A percentile compares a stretch with the other conserved stretches of the same genome.
phyloP scores from a whole-genome alignment of 1,284 basidiomycete genomes.

The Tilletia indica region DNA sequence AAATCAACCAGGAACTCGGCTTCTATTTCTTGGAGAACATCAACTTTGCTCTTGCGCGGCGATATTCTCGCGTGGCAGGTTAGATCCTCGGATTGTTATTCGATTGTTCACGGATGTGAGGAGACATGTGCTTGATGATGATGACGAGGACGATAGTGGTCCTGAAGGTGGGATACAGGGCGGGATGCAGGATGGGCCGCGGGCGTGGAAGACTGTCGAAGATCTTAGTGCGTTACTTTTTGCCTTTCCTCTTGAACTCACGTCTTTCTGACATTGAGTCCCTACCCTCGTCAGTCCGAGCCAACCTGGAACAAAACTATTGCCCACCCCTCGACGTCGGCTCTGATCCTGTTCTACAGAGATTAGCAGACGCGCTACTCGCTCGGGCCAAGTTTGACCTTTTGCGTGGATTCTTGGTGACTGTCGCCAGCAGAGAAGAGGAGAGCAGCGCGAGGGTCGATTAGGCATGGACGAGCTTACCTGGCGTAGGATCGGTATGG shows the following conservation, averaged over 20 bases:
- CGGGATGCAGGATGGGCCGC: neutral
- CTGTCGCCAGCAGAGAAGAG: neutral
- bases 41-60: slow-evolving; percentile 30
- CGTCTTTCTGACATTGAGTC: neutral
- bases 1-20: slow-evolving; percentile 28
- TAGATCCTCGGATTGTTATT: slow-evolving; percentile 35
- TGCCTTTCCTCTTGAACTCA: too few relatives aligned
- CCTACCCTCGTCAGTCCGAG: slow-evolving; percentile 20
- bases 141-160: neutral
- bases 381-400: slow-evolving; percentile 29
- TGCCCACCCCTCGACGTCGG: slow-evolving; percentile 29
- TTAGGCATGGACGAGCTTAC: slow-evolving; percentile 15
- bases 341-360: slow-evolving; percentile 20
- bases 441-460: slow-evolving; percentile 8
- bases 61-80: slow-evolving; percentile 23
- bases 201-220: neutral
- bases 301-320: slow-evolving; percentile 41
- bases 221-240: slow-evolving; percentile 4
- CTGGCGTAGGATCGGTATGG: slow-evolving; percentile 8
- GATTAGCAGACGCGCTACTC: slow-evolving; percentile 25
- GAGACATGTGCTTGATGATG: neutral
- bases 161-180: slow-evolving; percentile 8
- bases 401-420: slow-evolving; percentile 24
- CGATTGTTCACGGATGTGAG: slow-evolving; percentile 25
- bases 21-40: slow-evolving; percentile 30